Evolutionary conservation across 164 flowering plant species (phyloP).

Genomic region (Dillenia turbinata): DNA sequence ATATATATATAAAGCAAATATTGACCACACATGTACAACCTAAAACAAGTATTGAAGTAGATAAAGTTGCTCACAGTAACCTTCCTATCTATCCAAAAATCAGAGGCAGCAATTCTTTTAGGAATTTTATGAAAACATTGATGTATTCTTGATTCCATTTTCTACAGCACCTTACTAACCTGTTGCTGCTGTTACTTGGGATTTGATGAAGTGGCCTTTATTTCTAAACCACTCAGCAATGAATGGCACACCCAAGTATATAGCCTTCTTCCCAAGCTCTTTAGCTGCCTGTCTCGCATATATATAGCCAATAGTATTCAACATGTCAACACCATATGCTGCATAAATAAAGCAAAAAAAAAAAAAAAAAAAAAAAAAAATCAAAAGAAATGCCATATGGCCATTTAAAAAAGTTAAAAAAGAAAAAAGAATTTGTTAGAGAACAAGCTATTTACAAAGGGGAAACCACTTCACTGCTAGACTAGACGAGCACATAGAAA

Average conservation of each 20-base stretch:
- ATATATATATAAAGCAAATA: too few species aligned
- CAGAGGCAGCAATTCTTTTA: too few species aligned
- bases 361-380: too few species aligned
- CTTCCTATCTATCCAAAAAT: too few species aligned
- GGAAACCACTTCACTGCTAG: too few species aligned
- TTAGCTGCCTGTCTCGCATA: slow-evolving; percentile 92
- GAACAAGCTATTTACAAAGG: too few species aligned
- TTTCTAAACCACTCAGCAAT: slow-evolving; percentile 99
- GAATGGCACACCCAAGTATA: slow-evolving; percentile 91
- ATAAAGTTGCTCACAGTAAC: too few species aligned
- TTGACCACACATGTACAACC: too few species aligned
- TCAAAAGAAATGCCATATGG: neutral
- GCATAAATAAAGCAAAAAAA: slow-evolving; percentile 11
- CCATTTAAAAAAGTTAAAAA: neutral
- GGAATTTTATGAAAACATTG: too few species aligned
- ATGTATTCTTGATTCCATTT: neutral
- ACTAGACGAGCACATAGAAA: too few species aligned
- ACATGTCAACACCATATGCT: slow-evolving; percentile 97
- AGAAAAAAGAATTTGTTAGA: neutral
- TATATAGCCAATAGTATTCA: slow-evolving; percentile 93
- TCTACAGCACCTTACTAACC: slow-evolving; percentile 33
- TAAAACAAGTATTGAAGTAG: too few species aligned
- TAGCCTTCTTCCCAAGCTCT: slow-evolving; percentile 96
- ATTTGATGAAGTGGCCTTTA: slow-evolving; percentile 94
- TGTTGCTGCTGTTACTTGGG: slow-evolving; percentile 99